Conservation (phyloP, 2,329 filamentous ascomycete species). For the Tothia fuscella region DNA sequence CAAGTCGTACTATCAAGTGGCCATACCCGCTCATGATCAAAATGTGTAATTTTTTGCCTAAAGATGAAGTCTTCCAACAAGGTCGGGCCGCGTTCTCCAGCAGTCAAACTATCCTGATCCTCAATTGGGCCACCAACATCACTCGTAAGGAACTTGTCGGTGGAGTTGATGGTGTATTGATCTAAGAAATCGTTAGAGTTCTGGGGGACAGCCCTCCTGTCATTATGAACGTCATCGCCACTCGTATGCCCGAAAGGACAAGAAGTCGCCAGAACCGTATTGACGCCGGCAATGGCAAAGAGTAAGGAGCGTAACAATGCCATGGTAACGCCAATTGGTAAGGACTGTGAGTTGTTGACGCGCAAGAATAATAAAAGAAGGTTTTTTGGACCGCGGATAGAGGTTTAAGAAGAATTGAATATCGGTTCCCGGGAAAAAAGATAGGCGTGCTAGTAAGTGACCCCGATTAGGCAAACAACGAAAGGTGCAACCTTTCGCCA, state of each 20-base stretch:
- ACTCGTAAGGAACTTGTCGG: constrained; percentile 37
- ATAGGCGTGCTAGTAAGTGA: too few species aligned
- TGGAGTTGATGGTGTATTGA: constrained; percentile 20
- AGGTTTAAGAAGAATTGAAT: too few species aligned
- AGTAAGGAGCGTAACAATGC: not conserved
- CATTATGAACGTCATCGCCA: not conserved
- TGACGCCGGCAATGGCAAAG: not conserved
- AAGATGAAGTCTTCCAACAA: constrained; percentile 63
- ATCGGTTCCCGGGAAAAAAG: too few species aligned
- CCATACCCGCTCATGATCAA: constrained; percentile 57
- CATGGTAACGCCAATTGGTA: constrained; percentile 1
- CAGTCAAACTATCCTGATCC: constrained; percentile 54
- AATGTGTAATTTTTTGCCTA: constrained; percentile 58
- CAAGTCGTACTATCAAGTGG: constrained; percentile 11
- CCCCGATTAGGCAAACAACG: too few species aligned
- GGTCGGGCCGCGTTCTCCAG: constrained; percentile 54
- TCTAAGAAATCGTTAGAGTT: constrained; percentile 4
- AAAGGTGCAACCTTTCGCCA: too few species aligned
- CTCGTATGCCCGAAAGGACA: constrained; percentile 2
- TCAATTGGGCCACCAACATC: constrained; percentile 57
- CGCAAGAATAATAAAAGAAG: too few species aligned
- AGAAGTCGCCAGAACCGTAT: not conserved
- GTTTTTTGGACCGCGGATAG: too few species aligned
- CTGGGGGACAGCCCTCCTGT: not conserved
- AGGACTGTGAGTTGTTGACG: too few species aligned